phyloP scores from a whole-genome alignment of 768 basidiomycete genomes.

The Xerocomus spinulosus region DNA sequence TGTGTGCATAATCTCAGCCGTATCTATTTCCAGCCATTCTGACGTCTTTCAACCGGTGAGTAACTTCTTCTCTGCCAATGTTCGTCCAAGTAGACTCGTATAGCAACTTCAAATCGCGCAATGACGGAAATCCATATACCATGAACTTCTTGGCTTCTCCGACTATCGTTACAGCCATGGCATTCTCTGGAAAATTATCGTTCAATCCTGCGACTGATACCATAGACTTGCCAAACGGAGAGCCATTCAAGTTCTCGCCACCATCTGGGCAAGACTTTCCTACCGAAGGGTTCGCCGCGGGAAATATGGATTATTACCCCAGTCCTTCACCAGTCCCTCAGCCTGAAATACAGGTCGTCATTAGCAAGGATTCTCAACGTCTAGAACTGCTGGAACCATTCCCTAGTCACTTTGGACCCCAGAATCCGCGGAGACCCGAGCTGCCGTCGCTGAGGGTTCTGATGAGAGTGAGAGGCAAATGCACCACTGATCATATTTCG shows the following conservation, averaged over 20 bases:
- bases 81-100: slow-evolving; percentile 2
- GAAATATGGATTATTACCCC: slow-evolving; percentile 75
- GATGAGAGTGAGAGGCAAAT: slow-evolving; percentile 94
- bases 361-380: slow-evolving; percentile 74
- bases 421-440: slow-evolving; percentile 58
- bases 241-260: slow-evolving; percentile 77
- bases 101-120: slow-evolving; percentile 87
- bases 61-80: slow-evolving; percentile 6
- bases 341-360: slow-evolving; percentile 72
- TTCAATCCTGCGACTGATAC: slow-evolving; percentile 92
- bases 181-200: slow-evolving; percentile 87
- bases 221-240: slow-evolving; percentile 61
- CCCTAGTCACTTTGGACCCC: slow-evolving; percentile 58
- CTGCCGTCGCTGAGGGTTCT: slow-evolving; percentile 79
- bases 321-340: slow-evolving; percentile 65
- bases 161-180: slow-evolving; percentile 95
- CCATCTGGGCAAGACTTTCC: slow-evolving; percentile 87
- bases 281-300: slow-evolving; percentile 71
- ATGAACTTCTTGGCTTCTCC: slow-evolving; percentile 99
- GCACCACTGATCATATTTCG: slow-evolving; percentile 98
- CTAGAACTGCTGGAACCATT: slow-evolving; percentile 89
- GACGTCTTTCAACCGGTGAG: slow-evolving; percentile 91
- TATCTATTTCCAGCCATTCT: slow-evolving; percentile 63
- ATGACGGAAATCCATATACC: slow-evolving; percentile 90
- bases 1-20: slow-evolving; percentile 5